Evolutionary conservation across 306 rosid genomes (phyloP).

Genomic region (Cucurbita pepo): DNA sequence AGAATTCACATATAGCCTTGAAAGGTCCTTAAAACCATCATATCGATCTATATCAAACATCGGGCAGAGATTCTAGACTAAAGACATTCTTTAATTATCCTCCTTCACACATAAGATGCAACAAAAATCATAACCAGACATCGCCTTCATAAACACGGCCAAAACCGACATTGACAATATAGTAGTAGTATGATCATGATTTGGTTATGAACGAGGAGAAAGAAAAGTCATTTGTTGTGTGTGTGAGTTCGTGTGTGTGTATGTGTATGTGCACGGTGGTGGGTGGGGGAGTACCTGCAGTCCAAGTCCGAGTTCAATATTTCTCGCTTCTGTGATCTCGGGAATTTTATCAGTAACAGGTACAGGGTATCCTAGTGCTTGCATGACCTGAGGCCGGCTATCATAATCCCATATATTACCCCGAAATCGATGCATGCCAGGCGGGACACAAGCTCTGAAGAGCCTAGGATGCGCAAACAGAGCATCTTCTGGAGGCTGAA

Average conservation of each 20-base stretch:
- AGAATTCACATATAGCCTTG: background rate
- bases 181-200: background rate
- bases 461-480: conserved; percentile 86
- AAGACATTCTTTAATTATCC: background rate
- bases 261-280: no score
- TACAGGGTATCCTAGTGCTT: conserved; percentile 60
- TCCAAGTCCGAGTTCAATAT: conserved; percentile 90
- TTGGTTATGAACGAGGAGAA: background rate
- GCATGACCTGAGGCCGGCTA: conserved; percentile 60
- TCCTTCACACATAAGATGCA: background rate
- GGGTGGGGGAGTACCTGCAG: conserved; percentile 44
- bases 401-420: conserved; percentile 94
- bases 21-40: background rate
- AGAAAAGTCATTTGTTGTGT: background rate
- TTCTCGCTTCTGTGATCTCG: conserved; percentile 70
- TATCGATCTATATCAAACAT: background rate
- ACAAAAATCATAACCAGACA: background rate
- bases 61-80: background rate
- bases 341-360: conserved; percentile 49
- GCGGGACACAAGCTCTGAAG: conserved; percentile 91
- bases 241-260: background rate
- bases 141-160: background rate
- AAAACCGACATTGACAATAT: background rate
- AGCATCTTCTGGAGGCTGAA: conserved; percentile 94
- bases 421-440: conserved; percentile 92